phyloP scores from a whole-genome alignment of 2,329 filamentous ascomycete species.

The Daldinia sp. region DNA sequence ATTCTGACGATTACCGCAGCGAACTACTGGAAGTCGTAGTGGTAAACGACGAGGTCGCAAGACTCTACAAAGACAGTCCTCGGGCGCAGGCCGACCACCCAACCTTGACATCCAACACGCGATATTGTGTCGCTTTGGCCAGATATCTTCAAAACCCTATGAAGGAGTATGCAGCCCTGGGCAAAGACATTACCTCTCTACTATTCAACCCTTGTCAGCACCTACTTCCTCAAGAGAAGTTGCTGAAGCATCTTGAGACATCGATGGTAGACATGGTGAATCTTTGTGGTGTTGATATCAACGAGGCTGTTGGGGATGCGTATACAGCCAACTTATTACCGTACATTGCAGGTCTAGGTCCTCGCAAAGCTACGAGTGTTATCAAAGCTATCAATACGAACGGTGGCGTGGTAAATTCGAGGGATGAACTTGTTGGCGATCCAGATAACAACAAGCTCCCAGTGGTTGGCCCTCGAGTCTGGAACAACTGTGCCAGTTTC shows the following conservation, averaged over 20 bases:
- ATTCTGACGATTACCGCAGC: conserved; percentile 76
- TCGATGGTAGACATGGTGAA: conserved; percentile 99
- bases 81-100: conserved; percentile 84
- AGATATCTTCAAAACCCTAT: conserved; percentile 95
- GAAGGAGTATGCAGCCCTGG: conserved; percentile 94
- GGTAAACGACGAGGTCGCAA: conserved; percentile 96
- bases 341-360: conserved; percentile 89
- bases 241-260: conserved; percentile 87
- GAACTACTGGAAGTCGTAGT: conserved; percentile 88
- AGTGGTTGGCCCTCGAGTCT: conserved; percentile 88
- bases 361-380: conserved; percentile 85
- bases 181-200: conserved; percentile 85
- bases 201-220: conserved; percentile 91
- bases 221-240: conserved; percentile 85
- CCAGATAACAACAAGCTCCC: conserved; percentile 79
- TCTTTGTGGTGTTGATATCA: conserved; percentile 92
- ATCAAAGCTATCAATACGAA: conserved; percentile 93
- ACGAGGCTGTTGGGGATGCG: conserved; percentile 83
- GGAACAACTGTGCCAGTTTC: conserved; percentile 97
- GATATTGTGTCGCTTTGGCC: conserved; percentile 89
- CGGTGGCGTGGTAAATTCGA: conserved; percentile 82
- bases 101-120: conserved; percentile 76
- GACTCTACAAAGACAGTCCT: conserved; percentile 90
- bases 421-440: conserved; percentile 89
- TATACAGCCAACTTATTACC: conserved; percentile 89